Conservation (phyloP, 2,329 filamentous ascomycete genomes). For the Aspergillus sojae region DNA sequence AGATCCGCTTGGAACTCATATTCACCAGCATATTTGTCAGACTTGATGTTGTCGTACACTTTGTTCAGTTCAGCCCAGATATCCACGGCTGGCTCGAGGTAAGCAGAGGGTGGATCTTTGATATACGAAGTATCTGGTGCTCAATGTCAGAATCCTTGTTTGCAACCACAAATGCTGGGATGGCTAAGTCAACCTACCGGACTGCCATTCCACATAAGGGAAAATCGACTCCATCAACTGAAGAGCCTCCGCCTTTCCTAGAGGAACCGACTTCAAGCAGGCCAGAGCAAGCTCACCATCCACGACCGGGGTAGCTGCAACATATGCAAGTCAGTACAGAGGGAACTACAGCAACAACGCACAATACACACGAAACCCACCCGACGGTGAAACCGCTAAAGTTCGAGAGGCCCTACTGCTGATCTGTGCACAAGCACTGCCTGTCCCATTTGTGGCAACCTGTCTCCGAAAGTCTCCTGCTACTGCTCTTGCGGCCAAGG, state of each 20-base stretch:
- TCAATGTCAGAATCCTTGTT: neutral
- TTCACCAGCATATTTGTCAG: neutral
- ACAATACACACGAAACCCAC: neutral
- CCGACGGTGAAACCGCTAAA: neutral
- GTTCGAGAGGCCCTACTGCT: neutral
- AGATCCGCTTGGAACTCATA: conserved; percentile 2
- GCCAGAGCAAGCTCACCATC: neutral
- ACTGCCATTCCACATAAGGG: neutral
- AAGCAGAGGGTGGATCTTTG: neutral
- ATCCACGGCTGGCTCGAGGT: neutral
- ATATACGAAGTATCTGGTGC: neutral
- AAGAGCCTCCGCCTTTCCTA: neutral
- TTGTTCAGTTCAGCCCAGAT: neutral
- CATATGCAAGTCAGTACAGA: neutral
- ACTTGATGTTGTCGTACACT: neutral
- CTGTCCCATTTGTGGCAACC: neutral
- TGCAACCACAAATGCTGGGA: neutral
- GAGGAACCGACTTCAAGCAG: neutral
- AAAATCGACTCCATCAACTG: neutral
- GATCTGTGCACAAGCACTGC: neutral
- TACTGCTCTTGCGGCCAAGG: neutral
- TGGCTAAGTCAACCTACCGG: neutral
- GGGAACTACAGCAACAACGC: fast-evolving
- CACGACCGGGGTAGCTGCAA: neutral
- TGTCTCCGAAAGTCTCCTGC: neutral